Evolutionary conservation across 768 basidiomycete genomes (phyloP), one percentile per base, ranked within the genome.

Genomic region (Hericium rajendrae): DNA sequence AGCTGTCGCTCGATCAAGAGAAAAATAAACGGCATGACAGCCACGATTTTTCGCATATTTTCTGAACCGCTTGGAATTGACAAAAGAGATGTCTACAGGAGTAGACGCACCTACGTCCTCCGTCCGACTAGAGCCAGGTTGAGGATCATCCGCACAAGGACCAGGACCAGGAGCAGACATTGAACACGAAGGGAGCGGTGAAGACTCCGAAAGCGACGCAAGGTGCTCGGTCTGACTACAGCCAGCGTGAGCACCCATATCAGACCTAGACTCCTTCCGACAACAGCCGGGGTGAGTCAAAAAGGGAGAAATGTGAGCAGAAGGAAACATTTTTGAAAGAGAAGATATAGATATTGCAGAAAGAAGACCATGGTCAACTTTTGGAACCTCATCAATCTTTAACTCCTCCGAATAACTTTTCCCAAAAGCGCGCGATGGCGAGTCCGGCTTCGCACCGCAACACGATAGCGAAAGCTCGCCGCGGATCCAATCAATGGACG

Each of bases 401-500:
- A 26, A 26, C 26, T 39, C 61, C 57, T 28, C 61, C 60, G 4
- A 61, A 55, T 20, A 39, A n/a, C 6, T 38, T 13, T 16, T 55
- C 41, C 39, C 13, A 18, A 15, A 41, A 12, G 60, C 57, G 38
- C 60, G 60, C 6, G 48, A 40, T 9, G 40, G 40, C 8, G 40
- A 41, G 40, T 41, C 40, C 2, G 40, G 40, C n/a, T 41, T 46
- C 39, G 26, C 62, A 60, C n/a, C 50, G 43, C 5, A 63, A 16
- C 28, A 39, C 38, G 16, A 32, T 16, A 54, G 53, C 6, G 11
- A 12, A n/a, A 24, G 11, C 28, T 10, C 22, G 56, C 18, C 53
- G 49, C 39, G 32, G 32, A 55, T 32, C 61, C 64, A 65, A 51
- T 65, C 62, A 32, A 65, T 63, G 1, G 43, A 38, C 13, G 64